Percentiles rank a stretch among this genome's conserved stretches.
These are phyloP conservation scores for Prinsepia uniflora DNA, from an alignment of 306 rosid genomes.

Conservation along the genomic window DNA sequence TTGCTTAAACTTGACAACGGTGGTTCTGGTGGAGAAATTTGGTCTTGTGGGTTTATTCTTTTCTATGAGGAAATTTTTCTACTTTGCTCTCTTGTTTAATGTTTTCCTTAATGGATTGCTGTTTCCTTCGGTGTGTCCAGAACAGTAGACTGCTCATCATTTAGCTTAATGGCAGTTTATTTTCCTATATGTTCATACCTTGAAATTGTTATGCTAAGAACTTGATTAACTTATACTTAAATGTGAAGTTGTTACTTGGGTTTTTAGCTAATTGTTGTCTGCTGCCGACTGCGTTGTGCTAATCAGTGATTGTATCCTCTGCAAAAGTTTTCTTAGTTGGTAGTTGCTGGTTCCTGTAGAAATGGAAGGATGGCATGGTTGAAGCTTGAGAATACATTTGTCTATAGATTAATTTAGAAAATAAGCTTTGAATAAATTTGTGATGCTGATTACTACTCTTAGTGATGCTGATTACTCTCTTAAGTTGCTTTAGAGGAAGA, in stretches of 20 bases:
- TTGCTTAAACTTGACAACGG: neutral
- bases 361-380: neutral
- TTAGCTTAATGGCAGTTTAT: neutral
- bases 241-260: neutral
- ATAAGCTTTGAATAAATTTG: neutral
- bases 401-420: neutral
- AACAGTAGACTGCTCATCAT: neutral
- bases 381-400: neutral
- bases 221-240: no score
- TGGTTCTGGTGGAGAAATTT: neutral
- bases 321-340: neutral
- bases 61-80: neutral
- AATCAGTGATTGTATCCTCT: neutral
- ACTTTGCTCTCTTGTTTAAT: neutral
- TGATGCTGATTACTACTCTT: neutral
- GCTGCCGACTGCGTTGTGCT: neutral
- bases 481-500: neutral
- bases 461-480: neutral
- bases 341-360: neutral
- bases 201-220: neutral
- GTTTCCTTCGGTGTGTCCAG: neutral
- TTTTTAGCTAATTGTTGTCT: neutral
- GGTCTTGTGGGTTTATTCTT: conserved; percentile 2
- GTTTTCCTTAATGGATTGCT: neutral
- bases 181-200: neutral